Conservation (phyloP, 352 stramenopile species). For the Phytophthora fragariae region DNA sequence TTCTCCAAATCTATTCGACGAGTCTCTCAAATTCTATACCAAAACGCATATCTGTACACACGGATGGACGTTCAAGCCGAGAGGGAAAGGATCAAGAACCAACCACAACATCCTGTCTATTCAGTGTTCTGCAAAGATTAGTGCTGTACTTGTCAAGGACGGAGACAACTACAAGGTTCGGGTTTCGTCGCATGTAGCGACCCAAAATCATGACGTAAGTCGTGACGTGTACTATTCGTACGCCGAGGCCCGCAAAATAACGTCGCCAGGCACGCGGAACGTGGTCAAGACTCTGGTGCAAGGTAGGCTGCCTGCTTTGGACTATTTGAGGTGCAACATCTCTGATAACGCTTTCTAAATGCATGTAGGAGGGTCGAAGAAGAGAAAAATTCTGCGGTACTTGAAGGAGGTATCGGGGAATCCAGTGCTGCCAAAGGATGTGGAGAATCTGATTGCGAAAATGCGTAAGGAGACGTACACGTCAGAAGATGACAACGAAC, state of each 20-base stretch:
- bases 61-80: slow-evolving; percentile 10
- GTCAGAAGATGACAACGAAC: slow-evolving; percentile 10
- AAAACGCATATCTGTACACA: slow-evolving; percentile 8
- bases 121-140: background rate
- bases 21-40: background rate
- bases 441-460: slow-evolving; percentile 21
- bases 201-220: background rate
- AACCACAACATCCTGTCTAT: slow-evolving; percentile 14
- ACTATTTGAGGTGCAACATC: too few species aligned
- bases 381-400: slow-evolving; percentile 13
- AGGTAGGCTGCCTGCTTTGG: background rate
- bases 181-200: background rate
- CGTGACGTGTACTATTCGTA: slow-evolving; percentile 10
- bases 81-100: slow-evolving; percentile 3
- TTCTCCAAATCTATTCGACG: too few species aligned
- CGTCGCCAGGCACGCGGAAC: background rate
- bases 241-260: background rate
- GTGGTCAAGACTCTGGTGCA: slow-evolving; percentile 10
- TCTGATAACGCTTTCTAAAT: background rate
- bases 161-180: background rate
- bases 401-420: slow-evolving; percentile 14
- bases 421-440: slow-evolving; percentile 19
- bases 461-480: slow-evolving; percentile 14
- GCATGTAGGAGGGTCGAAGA: slow-evolving; percentile 7
- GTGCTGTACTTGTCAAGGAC: background rate